A percentile compares a stretch with the other conserved stretches of the same genome.
Evolutionary conservation across 164 flowering plant species (phyloP).

Genomic region (Annona cherimola): DNA sequence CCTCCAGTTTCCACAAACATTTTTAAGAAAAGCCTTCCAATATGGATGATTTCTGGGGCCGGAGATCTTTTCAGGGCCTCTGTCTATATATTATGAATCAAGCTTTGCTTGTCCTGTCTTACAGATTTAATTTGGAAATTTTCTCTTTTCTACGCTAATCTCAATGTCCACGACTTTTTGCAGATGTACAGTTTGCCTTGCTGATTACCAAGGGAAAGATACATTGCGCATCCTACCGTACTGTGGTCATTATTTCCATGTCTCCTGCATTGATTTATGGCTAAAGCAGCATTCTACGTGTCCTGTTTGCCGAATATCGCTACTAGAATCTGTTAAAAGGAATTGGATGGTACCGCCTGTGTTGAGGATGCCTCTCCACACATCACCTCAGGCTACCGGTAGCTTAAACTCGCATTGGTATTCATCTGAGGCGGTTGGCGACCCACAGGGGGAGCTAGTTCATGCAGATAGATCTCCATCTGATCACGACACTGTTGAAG

Average conservation of each 20-base stretch:
- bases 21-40: neutral
- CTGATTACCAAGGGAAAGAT: slow-evolving; percentile 71
- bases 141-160: neutral
- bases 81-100: neutral
- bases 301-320: slow-evolving; percentile 84
- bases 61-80: no score
- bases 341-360: slow-evolving; percentile 69
- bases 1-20: no score
- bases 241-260: slow-evolving; percentile 89
- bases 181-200: slow-evolving; percentile 88
- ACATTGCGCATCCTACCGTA: slow-evolving; percentile 72
- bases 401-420: slow-evolving; percentile 28
- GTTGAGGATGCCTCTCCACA: slow-evolving; percentile 57
- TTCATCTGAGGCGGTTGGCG: slow-evolving; percentile 29
- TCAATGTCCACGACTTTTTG: slow-evolving; percentile 2
- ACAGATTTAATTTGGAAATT: no score
- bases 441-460: slow-evolving; percentile 34
- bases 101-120: neutral
- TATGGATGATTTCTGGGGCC: neutral
- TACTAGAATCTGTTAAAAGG: slow-evolving; percentile 59
- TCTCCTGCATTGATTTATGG: slow-evolving; percentile 87
- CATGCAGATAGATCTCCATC: slow-evolving; percentile 37
- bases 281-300: slow-evolving; percentile 87
- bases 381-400: slow-evolving; percentile 30
- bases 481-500: slow-evolving; percentile 29